Conservation (phyloP, 345 rosid species). For the Rubroshorea leprosula region DNA sequence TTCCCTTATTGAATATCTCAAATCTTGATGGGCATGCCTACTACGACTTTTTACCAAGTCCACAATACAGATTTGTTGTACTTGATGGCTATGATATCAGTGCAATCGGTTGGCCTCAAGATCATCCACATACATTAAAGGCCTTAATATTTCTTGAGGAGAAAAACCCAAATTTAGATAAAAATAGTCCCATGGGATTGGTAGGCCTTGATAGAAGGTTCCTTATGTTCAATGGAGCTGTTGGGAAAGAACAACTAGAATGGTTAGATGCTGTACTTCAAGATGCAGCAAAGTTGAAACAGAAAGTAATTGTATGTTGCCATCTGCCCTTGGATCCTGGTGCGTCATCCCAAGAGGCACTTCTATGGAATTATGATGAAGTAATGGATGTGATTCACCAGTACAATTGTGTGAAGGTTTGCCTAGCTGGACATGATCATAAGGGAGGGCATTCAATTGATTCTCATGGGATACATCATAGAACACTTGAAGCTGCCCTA, state of each 20-base stretch:
- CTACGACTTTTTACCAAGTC: conserved; percentile 79
- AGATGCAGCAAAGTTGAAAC: conserved; percentile 55
- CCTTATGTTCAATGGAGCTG: conserved; percentile 87
- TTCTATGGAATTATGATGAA: conserved; percentile 82
- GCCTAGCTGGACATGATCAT: conserved; percentile 88
- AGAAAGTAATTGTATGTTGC: conserved; percentile 75
- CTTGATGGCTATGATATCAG: conserved; percentile 87
- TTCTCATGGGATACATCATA: conserved; percentile 75
- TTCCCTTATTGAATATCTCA: conserved; percentile 66
- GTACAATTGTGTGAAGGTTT: conserved; percentile 65
- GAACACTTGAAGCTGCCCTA: conserved; percentile 78
- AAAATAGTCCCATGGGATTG: conserved; percentile 80
- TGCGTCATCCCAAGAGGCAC: conserved; percentile 43
- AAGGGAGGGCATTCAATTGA: conserved; percentile 73
- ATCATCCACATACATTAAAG: conserved; percentile 59
- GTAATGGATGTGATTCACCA: conserved; percentile 71
- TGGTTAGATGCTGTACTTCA: conserved; percentile 67
- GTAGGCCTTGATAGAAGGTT: conserved; percentile 65
- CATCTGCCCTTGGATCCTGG: conserved; percentile 78
- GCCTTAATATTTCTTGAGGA: conserved; percentile 58
- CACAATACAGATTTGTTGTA: conserved; percentile 61
- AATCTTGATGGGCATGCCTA: conserved; percentile 47
- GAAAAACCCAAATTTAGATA: conserved; percentile 72
- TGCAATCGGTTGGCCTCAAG: conserved; percentile 78
- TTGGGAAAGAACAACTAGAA: conserved; percentile 66